phyloP scores from a whole-genome alignment of 495 filamentous ascomycete species.

The Aspergillus coremiiformis region DNA sequence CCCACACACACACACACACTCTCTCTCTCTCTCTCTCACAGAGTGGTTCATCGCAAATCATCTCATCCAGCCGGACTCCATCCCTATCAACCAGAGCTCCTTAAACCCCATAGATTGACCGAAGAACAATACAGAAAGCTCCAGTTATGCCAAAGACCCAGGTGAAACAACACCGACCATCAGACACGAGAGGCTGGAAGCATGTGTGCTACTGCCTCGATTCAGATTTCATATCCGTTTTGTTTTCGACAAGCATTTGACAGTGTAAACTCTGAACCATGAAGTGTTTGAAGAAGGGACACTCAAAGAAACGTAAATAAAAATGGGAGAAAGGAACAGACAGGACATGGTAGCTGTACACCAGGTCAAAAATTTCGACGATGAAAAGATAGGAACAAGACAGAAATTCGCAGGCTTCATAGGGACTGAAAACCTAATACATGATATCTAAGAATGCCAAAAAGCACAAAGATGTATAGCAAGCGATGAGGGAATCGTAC shows the following conservation, averaged over 20 bases:
- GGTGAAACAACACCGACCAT: background rate
- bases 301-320: background rate
- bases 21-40: too few species aligned
- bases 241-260: background rate
- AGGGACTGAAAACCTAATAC: slow-evolving; percentile 3
- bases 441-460: slow-evolving; percentile 11
- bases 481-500: slow-evolving; percentile 27
- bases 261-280: background rate
- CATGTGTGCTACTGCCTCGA: background rate
- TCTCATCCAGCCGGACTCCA: slow-evolving; percentile 7
- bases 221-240: background rate
- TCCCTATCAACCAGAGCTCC: slow-evolving; percentile 7
- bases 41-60: slow-evolving; percentile 3
- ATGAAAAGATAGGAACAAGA: slow-evolving; percentile 13
- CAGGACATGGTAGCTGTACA: slow-evolving; percentile 11
- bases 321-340: background rate
- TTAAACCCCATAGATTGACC: slow-evolving; percentile 4
- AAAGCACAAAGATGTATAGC: slow-evolving; percentile 5
- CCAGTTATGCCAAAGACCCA: background rate
- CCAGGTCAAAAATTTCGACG: slow-evolving; percentile 5
- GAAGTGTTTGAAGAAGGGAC: background rate
- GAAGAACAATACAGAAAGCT: slow-evolving; percentile 7
- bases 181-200: background rate
- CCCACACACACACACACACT: background rate
- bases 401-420: slow-evolving; percentile 3